These are phyloP conservation scores for Chimonanthus salicifolius DNA, from an alignment of 164 flowering plant species.

Conservation along the genomic window DNA sequence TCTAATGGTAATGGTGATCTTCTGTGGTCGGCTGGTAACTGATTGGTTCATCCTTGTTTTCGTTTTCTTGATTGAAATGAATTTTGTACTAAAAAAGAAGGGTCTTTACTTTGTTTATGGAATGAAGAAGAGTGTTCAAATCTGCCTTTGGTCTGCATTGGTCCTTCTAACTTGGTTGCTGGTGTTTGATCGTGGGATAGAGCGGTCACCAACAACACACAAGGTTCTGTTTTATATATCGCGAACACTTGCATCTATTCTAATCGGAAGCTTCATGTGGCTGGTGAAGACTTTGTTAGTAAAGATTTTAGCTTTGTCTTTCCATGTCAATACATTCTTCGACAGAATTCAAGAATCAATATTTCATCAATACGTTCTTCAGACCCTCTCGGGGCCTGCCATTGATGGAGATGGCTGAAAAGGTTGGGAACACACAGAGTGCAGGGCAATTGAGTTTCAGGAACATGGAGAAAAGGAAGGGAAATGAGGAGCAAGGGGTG, in stretches of 20 bases:
- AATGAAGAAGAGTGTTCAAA: conserved; percentile 53
- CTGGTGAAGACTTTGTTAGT: conserved; percentile 56
- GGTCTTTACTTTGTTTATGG: conserved; percentile 74
- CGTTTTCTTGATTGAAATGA: conserved; percentile 62
- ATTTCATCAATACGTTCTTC: conserved; percentile 68
- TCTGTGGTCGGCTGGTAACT: conserved; percentile 59
- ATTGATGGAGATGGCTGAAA: conserved; percentile 41
- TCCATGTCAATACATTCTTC: conserved; percentile 66
- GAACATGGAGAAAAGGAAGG: conserved; percentile 27
- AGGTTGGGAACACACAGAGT: conserved; percentile 17
- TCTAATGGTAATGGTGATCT: conserved; percentile 51
- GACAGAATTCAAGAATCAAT: conserved; percentile 83
- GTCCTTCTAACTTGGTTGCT: conserved; percentile 67
- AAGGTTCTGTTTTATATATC: conserved; percentile 43
- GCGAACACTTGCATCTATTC: conserved; percentile 40
- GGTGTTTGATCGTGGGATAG: conserved; percentile 44
- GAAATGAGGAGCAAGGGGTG: conserved; percentile 37
- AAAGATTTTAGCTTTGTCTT: conserved; percentile 62
- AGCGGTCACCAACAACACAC: conserved; percentile 26
- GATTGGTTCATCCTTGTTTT: conserved; percentile 52
- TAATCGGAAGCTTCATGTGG: conserved; percentile 64
- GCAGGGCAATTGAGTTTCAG: conserved; percentile 49
- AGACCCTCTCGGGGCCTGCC: conserved; percentile 73
- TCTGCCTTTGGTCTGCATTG: conserved; percentile 58
- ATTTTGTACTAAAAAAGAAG: conserved; percentile 59